Base-by-base conservation (phyloP, 805 yeast genomes). In the Peterozyma toletana region DNA sequence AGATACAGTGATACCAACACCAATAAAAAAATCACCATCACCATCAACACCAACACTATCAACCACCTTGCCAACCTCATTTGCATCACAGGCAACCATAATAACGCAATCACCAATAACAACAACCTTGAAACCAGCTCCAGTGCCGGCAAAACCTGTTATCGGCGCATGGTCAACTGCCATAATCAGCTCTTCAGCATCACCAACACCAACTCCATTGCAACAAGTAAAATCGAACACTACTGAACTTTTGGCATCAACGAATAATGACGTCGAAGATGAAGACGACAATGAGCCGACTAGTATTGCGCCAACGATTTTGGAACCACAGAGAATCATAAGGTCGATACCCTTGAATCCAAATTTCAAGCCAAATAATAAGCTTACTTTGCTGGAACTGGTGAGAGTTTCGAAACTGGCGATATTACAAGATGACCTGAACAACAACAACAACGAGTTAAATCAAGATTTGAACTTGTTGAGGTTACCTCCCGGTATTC, bases 21-120 rank as follows among this genome's bases (percentile, higher is more conserved):
- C 35, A 11, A 21, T 13, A 18, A 21, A 21, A 21, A 46, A 40
- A 10, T 7, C 47, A 10, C 42, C 41, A 13, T 16, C 40, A 13
- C 39, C 35, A 33, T n/a, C 31, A 29, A 17, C 27, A 11, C 11
- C 45, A 29, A n/a, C 30, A 10, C 15, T 14, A 37, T 42, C 39
- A 27, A 30, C 34, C 3, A 21, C 43, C 15, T 35, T 29, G 3
- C 40, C 38, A 13, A 41, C 48, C n/a, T 30, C 58, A 6, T 34
- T 46, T 17, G 49, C 54, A 13, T 47, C 52, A 14, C 49, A 58
- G 13, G 52, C 56, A 9, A 42, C 53, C 17, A 45, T 45, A 35
- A 40, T 45, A 9, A 29, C 50, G 14, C 46, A 55, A 6, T 48
- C 50, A 13, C 43, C 53, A 6, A 33, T 48, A 33, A 18, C 54